These are phyloP conservation scores for Flaveria ramosissima DNA, from an alignment of 129 eudicot genomes.

Conservation along the genomic window DNA sequence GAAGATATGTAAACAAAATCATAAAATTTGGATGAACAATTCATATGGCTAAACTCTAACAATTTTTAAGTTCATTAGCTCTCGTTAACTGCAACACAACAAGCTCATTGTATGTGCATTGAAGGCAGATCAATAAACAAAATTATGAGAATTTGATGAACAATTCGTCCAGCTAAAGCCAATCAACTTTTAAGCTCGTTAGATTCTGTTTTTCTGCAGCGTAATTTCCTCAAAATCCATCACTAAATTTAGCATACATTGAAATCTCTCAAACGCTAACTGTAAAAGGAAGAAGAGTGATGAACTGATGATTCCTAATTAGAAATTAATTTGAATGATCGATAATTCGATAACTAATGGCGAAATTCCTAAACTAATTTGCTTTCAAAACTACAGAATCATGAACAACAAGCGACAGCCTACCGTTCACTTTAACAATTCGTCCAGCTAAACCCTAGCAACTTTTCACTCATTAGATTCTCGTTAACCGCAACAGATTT, in stretches of 20 bases:
- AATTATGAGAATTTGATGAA: not conserved
- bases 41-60: not conserved
- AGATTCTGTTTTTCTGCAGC: not conserved
- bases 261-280: not conserved
- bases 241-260: not conserved
- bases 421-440: not conserved
- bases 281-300: not conserved
- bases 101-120: not conserved
- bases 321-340: constrained; percentile 16
- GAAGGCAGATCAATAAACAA: not conserved
- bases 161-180: not conserved
- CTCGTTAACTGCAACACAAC: not conserved
- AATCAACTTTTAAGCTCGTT: not conserved
- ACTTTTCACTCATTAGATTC: constrained; percentile 9
- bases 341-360: not conserved
- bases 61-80: not conserved
- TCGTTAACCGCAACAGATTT: not conserved
- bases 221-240: not conserved
- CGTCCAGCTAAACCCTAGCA: not conserved
- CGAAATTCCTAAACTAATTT: not conserved
- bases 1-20: not conserved
- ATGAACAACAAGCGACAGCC: constrained; percentile 11
- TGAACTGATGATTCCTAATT: constrained; percentile 4
- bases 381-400: not conserved
- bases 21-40: not conserved